Evolutionary conservation across 331 rosid genomes (phyloP).

Genomic region (Acacia pycnantha): DNA sequence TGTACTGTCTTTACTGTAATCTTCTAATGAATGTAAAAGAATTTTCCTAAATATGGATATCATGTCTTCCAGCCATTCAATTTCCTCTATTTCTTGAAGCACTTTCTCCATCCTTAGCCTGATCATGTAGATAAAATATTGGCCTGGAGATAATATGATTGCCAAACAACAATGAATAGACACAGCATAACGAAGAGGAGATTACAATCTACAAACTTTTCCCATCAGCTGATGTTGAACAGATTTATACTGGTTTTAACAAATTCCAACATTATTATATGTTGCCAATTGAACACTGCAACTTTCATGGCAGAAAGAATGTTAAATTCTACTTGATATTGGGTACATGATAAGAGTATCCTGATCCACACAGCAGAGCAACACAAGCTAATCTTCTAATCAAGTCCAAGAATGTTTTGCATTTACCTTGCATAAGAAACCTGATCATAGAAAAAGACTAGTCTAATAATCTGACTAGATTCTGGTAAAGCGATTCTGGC

Average conservation of each 20-base stretch:
- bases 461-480: background rate
- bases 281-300: background rate
- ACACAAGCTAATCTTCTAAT: background rate
- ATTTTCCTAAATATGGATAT: background rate
- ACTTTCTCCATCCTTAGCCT: background rate
- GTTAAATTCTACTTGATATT: background rate
- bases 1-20: slow-evolving; percentile 6
- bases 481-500: background rate
- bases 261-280: background rate
- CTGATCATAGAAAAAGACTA: background rate
- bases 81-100: background rate
- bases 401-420: background rate
- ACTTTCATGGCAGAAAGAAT: background rate
- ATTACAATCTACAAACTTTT: too few relatives aligned
- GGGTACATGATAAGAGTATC: background rate
- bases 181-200: background rate
- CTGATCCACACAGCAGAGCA: background rate
- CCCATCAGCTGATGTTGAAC: background rate
- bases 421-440: background rate
- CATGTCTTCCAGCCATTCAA: background rate
- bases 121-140: background rate
- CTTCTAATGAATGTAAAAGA: background rate
- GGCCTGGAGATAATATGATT: background rate
- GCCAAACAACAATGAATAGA: background rate
- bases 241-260: background rate